phyloP scores from a whole-genome alignment of 495 filamentous ascomycete species.

The Aspergillus campestris region DNA sequence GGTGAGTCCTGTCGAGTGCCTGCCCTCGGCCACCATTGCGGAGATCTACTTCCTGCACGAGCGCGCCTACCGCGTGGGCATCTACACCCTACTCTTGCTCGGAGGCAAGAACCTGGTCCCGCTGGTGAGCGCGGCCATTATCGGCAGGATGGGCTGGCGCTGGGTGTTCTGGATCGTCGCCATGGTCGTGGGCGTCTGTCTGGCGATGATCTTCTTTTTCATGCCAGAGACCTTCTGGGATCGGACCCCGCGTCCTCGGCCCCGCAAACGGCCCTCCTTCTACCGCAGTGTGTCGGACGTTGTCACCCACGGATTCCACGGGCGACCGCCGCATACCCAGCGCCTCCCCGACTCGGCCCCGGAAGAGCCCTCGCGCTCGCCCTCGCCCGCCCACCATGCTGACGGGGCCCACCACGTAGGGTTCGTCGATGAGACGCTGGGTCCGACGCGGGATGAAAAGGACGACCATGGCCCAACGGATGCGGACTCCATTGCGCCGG shows the following conservation, averaged over 20 bases:
- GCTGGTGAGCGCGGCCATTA: slow-evolving; percentile 79
- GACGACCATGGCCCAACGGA: background rate
- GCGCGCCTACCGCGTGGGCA: slow-evolving; percentile 87
- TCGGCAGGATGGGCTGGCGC: slow-evolving; percentile 70
- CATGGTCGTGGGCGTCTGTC: slow-evolving; percentile 70
- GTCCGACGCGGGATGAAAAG: slow-evolving; percentile 7
- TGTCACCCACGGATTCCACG: slow-evolving; percentile 28
- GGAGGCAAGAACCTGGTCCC: slow-evolving; percentile 92
- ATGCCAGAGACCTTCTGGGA: slow-evolving; percentile 98
- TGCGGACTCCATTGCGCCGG: too few species aligned
- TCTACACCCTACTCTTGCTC: slow-evolving; percentile 83
- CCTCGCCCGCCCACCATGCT: too few species aligned
- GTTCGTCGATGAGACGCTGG: slow-evolving; percentile 36
- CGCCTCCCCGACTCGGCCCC: slow-evolving; percentile 5
- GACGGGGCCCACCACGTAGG: slow-evolving; percentile 36
- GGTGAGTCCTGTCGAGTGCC: slow-evolving; percentile 85
- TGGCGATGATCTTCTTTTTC: slow-evolving; percentile 74
- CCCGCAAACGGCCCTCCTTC: slow-evolving; percentile 24
- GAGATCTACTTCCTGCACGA: slow-evolving; percentile 98
- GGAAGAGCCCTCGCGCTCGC: slow-evolving; percentile 1
- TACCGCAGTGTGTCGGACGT: slow-evolving; percentile 35
- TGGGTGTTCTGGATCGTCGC: slow-evolving; percentile 94
- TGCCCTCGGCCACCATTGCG: slow-evolving; percentile 89
- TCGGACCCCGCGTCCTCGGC: slow-evolving; percentile 59
- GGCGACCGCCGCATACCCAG: slow-evolving; percentile 21